phyloP scores from a whole-genome alignment of 805 yeast genomes.

The Monosporozyma siamensis region DNA sequence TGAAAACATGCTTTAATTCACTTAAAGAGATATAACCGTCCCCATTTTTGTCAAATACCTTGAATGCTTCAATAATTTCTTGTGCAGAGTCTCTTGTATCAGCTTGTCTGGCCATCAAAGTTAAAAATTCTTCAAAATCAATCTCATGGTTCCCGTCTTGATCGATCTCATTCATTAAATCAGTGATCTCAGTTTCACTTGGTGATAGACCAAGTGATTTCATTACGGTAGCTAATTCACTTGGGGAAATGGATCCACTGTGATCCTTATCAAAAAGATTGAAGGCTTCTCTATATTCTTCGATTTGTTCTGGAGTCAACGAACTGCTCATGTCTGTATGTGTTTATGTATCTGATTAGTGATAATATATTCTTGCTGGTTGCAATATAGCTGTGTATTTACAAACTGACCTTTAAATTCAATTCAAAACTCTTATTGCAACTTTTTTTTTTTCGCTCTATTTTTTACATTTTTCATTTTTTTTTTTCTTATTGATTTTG shows the following conservation, averaged over 20 bases:
- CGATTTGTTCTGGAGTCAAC: constrained; percentile 86
- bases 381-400: not conserved
- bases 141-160: constrained; percentile 86
- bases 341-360: not conserved
- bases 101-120: constrained; percentile 84
- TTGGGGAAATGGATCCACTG: constrained; percentile 91
- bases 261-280: constrained; percentile 91
- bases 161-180: constrained; percentile 94
- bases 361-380: no score
- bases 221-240: constrained; percentile 95
- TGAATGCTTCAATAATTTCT: constrained; percentile 93
- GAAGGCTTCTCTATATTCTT: constrained; percentile 94
- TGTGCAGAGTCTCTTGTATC: constrained; percentile 95
- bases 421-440: not conserved
- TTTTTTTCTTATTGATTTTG: no score
- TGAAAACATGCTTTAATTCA: constrained; percentile 89
- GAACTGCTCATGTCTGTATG: not conserved
- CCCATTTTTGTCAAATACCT: constrained; percentile 91
- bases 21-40: constrained; percentile 94
- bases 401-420: no score
- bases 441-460: not conserved
- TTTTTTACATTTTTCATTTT: not conserved
- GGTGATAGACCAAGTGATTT: constrained; percentile 97
- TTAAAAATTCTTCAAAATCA: constrained; percentile 72
- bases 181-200: constrained; percentile 85